Conservation (phyloP, 2,329 filamentous ascomycete genomes). For the Aspergillus versicolor region DNA sequence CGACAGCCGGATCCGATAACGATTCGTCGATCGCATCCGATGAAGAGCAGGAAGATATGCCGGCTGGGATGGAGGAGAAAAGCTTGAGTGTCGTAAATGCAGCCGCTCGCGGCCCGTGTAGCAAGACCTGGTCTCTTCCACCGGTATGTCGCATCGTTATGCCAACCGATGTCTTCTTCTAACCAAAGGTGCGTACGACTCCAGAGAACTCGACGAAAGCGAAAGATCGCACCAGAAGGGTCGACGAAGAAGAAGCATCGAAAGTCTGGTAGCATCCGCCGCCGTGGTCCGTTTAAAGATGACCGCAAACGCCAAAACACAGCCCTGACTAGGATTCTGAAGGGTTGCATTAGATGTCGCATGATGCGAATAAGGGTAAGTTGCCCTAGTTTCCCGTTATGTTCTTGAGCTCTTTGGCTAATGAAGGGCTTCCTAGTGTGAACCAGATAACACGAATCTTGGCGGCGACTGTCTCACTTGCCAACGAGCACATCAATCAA, state of each 20-base stretch:
- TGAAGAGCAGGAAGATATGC: constrained; percentile 3
- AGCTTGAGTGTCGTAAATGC: background rate
- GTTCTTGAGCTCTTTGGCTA: background rate
- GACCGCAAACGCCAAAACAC: constrained; percentile 11
- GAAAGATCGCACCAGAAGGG: constrained; percentile 1
- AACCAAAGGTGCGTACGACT: background rate
- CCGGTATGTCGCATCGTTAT: constrained; percentile 9
- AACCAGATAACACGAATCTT: constrained; percentile 8
- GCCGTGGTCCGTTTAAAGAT: constrained; percentile 14
- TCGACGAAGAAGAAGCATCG: constrained; percentile 6
- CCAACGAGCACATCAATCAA: constrained; percentile 11
- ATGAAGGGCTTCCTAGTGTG: constrained; percentile 4
- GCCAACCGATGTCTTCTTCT: background rate
- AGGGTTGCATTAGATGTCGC: constrained; percentile 13
- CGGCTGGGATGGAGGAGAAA: background rate
- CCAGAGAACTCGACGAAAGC: constrained; percentile 12
- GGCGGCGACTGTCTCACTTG: constrained; percentile 10
- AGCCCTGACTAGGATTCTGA: constrained; percentile 11
- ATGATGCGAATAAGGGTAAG: constrained; percentile 14
- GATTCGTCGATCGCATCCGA: constrained; percentile 10
- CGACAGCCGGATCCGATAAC: constrained; percentile 6
- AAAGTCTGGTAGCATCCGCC: constrained; percentile 2
- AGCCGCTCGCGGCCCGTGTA: constrained; percentile 6
- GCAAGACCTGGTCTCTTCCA: constrained; percentile 12
- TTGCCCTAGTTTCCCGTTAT: background rate